These are phyloP conservation scores for Hypoxylon rickii DNA, from an alignment of 495 filamentous ascomycete genomes.

Conservation along the genomic window DNA sequence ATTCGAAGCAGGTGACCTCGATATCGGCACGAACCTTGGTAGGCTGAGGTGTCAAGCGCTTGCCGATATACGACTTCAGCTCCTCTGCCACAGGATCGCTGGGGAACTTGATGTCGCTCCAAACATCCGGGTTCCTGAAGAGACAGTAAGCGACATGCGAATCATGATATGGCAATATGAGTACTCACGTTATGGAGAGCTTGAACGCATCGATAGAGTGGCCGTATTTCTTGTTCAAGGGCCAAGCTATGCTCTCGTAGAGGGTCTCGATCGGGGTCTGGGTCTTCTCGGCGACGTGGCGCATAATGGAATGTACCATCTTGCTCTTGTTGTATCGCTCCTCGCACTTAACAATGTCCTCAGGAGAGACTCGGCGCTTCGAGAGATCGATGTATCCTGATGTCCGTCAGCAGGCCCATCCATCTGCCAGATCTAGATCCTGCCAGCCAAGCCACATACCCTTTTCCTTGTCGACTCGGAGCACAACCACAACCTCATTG, in stretches of 20 bases:
- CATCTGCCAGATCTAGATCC: conserved; percentile 8
- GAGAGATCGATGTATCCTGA: conserved; percentile 96
- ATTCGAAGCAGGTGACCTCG: conserved; percentile 97
- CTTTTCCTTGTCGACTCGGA: conserved; percentile 98
- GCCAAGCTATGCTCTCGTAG: conserved; percentile 95
- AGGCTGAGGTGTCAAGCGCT: conserved; percentile 93
- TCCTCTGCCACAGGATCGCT: conserved; percentile 84
- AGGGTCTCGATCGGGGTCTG: conserved; percentile 88
- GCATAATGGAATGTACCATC: conserved; percentile 97
- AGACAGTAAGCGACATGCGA: not conserved
- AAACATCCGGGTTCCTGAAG: conserved; percentile 87
- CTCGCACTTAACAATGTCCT: conserved; percentile 97
- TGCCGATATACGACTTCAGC: conserved; percentile 89
- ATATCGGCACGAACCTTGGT: conserved; percentile 98
- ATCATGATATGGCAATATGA: not conserved
- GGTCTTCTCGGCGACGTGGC: conserved; percentile 97
- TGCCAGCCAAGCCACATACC: conserved; percentile 53
- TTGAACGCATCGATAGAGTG: conserved; percentile 98
- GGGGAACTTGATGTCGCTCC: conserved; percentile 89
- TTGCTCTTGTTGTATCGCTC: conserved; percentile 99
- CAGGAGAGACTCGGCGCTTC: conserved; percentile 91
- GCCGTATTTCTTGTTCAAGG: conserved; percentile 95
- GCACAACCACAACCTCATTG: conserved; percentile 97
- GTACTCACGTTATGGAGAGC: conserved; percentile 88
- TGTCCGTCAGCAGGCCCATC: conserved; percentile 10